A percentile compares a stretch with the other conserved stretches of the same genome.
phyloP scores from a whole-genome alignment of 495 filamentous ascomycete genomes.

The Ramalina peruviana region DNA sequence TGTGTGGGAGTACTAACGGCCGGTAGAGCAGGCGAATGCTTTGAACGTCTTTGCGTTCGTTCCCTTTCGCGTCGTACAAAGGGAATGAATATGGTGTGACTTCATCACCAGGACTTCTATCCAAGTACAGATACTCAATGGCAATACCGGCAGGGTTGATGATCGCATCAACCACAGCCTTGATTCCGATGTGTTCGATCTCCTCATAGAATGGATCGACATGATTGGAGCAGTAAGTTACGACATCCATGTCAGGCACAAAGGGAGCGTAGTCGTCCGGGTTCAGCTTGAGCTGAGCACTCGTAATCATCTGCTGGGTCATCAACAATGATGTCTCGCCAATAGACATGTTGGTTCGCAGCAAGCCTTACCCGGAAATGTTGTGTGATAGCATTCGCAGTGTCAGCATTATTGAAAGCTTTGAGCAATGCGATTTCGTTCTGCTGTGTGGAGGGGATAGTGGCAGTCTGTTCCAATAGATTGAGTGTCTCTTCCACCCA shows the following conservation, averaged over 20 bases:
- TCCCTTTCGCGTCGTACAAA: constrained; percentile 32
- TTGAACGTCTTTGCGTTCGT: constrained; percentile 23
- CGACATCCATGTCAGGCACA: constrained; percentile 44
- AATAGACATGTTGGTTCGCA: not conserved
- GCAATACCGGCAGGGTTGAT: constrained; percentile 67
- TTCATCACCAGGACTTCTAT: constrained; percentile 65
- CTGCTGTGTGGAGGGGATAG: constrained; percentile 24
- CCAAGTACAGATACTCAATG: constrained; percentile 81
- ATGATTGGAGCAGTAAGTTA: constrained; percentile 51
- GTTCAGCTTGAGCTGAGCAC: constrained; percentile 73
- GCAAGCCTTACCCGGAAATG: constrained; percentile 44
- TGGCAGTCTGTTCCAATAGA: constrained; percentile 45
- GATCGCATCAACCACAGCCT: constrained; percentile 61
- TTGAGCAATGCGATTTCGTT: constrained; percentile 47
- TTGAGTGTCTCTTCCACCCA: constrained; percentile 63
- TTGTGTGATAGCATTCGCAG: constrained; percentile 59
- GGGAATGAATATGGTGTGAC: constrained; percentile 39
- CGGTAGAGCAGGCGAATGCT: constrained; percentile 55
- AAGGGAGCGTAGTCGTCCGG: constrained; percentile 55
- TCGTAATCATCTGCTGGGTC: constrained; percentile 54
- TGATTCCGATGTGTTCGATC: constrained; percentile 79
- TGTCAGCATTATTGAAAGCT: constrained; percentile 59
- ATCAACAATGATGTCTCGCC: not conserved
- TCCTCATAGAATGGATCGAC: constrained; percentile 68
- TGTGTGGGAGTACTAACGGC: constrained; percentile 38